These are phyloP conservation scores for Priceomyces castillae DNA, from an alignment of 805 yeast species.

Conservation along the genomic window DNA sequence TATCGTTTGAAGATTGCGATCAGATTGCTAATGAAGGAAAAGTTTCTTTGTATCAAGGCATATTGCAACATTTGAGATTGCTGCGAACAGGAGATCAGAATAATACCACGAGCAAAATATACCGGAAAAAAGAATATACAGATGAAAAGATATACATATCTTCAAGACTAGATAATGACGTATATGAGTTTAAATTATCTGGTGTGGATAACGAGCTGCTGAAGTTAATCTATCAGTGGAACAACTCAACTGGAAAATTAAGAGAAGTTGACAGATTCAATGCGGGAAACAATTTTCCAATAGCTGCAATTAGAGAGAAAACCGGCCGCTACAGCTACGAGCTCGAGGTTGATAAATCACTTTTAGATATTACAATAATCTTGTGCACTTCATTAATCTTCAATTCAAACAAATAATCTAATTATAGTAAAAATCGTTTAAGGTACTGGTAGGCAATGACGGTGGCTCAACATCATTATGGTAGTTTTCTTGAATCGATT, in stretches of 20 bases:
- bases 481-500: conserved; percentile 28
- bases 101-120: background rate
- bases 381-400: conserved; percentile 9
- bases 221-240: conserved; percentile 8
- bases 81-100: background rate
- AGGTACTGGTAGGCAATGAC: conserved; percentile 26
- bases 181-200: conserved; percentile 10
- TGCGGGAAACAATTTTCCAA: conserved; percentile 5
- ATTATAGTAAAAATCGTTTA: conserved; percentile 30
- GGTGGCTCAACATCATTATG: conserved; percentile 36
- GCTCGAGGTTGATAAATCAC: conserved; percentile 7
- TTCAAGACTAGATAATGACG: conserved; percentile 11
- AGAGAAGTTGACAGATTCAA: conserved; percentile 6
- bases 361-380: conserved; percentile 4
- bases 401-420: conserved; percentile 6
- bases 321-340: conserved; percentile 2
- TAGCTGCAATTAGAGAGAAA: conserved; percentile 4
- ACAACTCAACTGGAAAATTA: conserved; percentile 8
- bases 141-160: conserved; percentile 11
- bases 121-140: background rate
- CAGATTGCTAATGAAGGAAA: conserved; percentile 4
- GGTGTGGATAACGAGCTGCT: conserved; percentile 6
- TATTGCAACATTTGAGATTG: background rate
- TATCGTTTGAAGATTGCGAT: conserved; percentile 8
- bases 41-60: conserved; percentile 1